Evolutionary conservation across 108 stramenopile species (phyloP).

Genomic region (Cyclostephanos invisitatus): DNA sequence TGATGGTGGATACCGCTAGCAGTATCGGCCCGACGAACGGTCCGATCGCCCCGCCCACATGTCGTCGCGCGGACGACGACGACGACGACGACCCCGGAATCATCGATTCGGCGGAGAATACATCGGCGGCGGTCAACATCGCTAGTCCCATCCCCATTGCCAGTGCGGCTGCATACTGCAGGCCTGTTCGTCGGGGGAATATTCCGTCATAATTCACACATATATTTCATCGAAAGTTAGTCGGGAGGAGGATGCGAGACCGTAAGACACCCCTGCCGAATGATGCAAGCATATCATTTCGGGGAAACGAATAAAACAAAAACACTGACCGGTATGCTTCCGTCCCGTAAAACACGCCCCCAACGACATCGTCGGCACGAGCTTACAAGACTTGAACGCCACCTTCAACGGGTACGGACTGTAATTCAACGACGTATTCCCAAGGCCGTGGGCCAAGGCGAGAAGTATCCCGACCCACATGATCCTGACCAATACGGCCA

Average conservation of each 20-base stretch:
- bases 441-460: conserved; percentile 35
- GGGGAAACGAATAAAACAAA: neutral
- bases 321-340: conserved; percentile 15
- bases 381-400: conserved; percentile 53
- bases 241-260: neutral
- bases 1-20: conserved; percentile 29
- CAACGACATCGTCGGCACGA: conserved; percentile 50
- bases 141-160: conserved; percentile 49
- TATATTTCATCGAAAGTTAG: too few species aligned
- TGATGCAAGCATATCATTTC: neutral
- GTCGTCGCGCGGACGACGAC: neutral
- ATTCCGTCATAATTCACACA: conserved; percentile 10
- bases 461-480: conserved; percentile 22
- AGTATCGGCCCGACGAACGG: conserved; percentile 32
- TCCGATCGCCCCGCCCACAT: neutral
- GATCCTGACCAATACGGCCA: conserved; percentile 17
- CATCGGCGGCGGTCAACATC: conserved; percentile 37
- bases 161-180: conserved; percentile 42
- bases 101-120: conserved; percentile 5
- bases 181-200: too few species aligned
- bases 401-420: conserved; percentile 47
- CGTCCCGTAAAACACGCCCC: conserved; percentile 36
- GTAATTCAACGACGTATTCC: conserved; percentile 34
- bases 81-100: neutral
- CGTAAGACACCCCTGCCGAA: neutral